Evolutionary conservation across 169 alveolate species (phyloP), one percentile per base, ranked within the genome.

Genomic region (Eimeria maxima): DNA sequence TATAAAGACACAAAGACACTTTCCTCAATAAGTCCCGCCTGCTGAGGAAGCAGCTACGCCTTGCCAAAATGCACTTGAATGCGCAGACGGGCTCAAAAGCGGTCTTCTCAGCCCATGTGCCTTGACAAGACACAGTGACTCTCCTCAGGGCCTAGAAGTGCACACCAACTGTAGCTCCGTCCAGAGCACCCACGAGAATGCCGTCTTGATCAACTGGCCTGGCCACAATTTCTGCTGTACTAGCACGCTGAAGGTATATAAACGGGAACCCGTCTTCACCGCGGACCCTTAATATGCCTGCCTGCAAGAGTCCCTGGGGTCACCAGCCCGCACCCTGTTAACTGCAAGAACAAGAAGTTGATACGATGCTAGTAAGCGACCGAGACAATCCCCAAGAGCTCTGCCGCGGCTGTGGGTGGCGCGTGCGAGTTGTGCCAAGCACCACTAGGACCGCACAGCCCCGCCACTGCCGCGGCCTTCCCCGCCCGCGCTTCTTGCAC

Each of bases 361-460:
- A 8, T 42, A 76, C 63, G 47, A 44, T 22, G 86, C 86, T 18
- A 45, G 22, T 24, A 55, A n/a, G 78, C 92, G 74, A n/a, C 60
- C 55, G 57, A 84, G 78, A 53, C 24, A 84, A 57, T 29, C 60
- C 76, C 53, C 76, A 84, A 84, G 92, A 84, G 74, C 53, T 87
- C 67, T 63, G 94, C 83, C 94, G 94, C 94, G 94, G 94, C 94
- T 65, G 94, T 60, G 65, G 94, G 83, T 74, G 94, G 94, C 81
- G 83, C 83, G 94, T 87, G 94, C 94, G 94, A 87, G 94, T 87
- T 74, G 94, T 87, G 94, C 94, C 83, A 65, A 87, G 94, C 94
- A 83, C 91, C 74, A 87, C 94, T 60, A 44, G 38, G 47, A 42
- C 67, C 94, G 94, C 94, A 87, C 94, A 87, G 94, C 94, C 83